Percentiles rank a stretch among this genome's conserved stretches.
phyloP scores from a whole-genome alignment of 306 rosid genomes.

The Citrullus colocynthis region DNA sequence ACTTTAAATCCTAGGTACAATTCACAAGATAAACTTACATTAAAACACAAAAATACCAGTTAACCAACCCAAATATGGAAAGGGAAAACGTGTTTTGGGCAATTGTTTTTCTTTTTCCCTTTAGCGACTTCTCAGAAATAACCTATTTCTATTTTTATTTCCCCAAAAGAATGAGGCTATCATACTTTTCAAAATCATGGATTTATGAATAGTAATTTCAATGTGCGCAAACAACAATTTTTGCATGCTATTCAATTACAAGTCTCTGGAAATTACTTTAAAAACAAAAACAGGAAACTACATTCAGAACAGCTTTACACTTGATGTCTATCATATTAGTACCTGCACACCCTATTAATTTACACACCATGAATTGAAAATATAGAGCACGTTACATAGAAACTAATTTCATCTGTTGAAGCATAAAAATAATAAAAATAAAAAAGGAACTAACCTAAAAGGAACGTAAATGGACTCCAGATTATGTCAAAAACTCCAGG shows the following conservation, averaged over 20 bases:
- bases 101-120: not conserved
- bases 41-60: not conserved
- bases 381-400: not conserved
- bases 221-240: not conserved
- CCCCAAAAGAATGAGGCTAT: not conserved
- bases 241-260: not conserved
- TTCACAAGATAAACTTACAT: not conserved
- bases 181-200: not conserved
- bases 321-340: not conserved
- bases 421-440: not conserved
- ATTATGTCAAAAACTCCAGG: constrained; percentile 79
- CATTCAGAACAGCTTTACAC: not conserved
- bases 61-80: not conserved
- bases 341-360: not conserved
- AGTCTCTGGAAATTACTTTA: not conserved
- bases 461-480: constrained; percentile 67
- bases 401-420: not conserved
- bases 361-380: not conserved
- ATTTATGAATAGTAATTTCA: not conserved
- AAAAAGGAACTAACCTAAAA: constrained; percentile 56
- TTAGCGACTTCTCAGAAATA: not conserved
- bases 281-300: not conserved
- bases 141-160: not conserved
- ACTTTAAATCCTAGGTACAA: no score
- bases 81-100: not conserved